Evolutionary conservation across 2,329 filamentous ascomycete species (phyloP), one percentile per base, ranked within the genome.

Genomic region (Acrocalymma vagum): DNA sequence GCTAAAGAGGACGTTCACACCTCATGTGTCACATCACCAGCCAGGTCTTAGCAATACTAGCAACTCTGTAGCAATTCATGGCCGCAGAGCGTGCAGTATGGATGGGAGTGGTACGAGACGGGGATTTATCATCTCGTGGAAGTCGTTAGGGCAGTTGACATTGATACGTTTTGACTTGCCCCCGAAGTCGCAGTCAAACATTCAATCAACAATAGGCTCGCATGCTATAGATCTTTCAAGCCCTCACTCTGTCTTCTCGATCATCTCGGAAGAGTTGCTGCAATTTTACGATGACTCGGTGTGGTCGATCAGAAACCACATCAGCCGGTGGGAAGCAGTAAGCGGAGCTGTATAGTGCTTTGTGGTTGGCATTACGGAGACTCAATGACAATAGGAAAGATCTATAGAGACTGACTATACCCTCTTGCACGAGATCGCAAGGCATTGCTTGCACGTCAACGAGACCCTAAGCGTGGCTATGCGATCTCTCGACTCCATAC

Each of bases 291-390:
- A 54, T 36, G 29, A 46, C 17, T 54, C 47, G 17, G 44, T 54
- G 1, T 54, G 47, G 50, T 14, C 47, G 5, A 34, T 54, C 23
- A 41, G 47, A 39, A 46, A 54, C 24, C 47, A 51, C 36, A 48
- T 54, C 15, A 41, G 51, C 32, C 30, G 40, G 21, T 48, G 43
- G 47, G 51, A 54, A 42, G 44, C 51, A 2, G 51, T 54, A 38
- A 43, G 51, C 40, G 13, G 23, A 6, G 24, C 29, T 4, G 10
- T 29, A 11, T 29, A 10, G 8, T 10, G n/a, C 10, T 21, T 40
- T 32, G n/a, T 39, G 4, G 16, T n/a, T 32, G 11, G 20, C 33
- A 17, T 23, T 20, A 34, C 3, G 24, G 18, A 13, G 9, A 39
- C 34, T 45, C 13, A 42, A 9, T 24, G 3, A 7, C 17, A 11